Base-by-base conservation (phyloP, 2,329 filamentous ascomycete species). In the Sordariomycetes sp. region DNA sequence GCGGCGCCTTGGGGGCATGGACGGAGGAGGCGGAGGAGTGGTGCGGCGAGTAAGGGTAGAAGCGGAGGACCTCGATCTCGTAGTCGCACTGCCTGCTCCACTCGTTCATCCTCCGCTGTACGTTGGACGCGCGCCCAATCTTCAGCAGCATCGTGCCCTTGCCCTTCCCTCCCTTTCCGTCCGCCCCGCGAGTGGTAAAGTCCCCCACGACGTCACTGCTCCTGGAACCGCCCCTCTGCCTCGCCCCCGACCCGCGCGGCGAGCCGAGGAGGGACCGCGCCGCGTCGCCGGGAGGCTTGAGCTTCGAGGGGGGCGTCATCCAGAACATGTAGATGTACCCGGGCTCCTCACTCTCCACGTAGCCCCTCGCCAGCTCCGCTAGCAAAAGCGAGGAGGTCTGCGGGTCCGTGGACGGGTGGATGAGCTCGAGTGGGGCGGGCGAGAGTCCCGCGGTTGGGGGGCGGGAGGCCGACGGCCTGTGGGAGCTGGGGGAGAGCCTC, bases 281-380 rank as follows among this genome's bases (percentile, higher is more conserved):
- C 51, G 82, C 74, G 61, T 82, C 84, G 39, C 75, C 74, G 0
- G 84, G 76, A 1, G 77, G 73, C 0, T 79, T 69, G 0, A 76
- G 68, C 8, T 81, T 72, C 2, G 77, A 78, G 2, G 51, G 32
- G 35, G 90, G 84, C 0, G 90, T 96, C 24, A 96, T 78, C 90
- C 92, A 96, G 77, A 97, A 99, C 70, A 99, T 95, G 77, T 99
- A 99, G 63, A 99, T 97, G 72, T 94, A 99, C 42, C 94, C 94
- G 13, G 86, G 76, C 63, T 95, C 89, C 24, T 81, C 74, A 0
- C 89, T 90, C 52, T 91, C 80, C 1, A 68, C 65, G 39, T 66
- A 67, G 77, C 90, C 74, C 80, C 94, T 67, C 70, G 76, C 81
- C 10, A 97, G 77, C 69, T 97, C 91, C 2, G 85, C 76, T 59